phyloP scores from a whole-genome alignment of 805 yeast species.

The Priceomyces haplophilus region DNA sequence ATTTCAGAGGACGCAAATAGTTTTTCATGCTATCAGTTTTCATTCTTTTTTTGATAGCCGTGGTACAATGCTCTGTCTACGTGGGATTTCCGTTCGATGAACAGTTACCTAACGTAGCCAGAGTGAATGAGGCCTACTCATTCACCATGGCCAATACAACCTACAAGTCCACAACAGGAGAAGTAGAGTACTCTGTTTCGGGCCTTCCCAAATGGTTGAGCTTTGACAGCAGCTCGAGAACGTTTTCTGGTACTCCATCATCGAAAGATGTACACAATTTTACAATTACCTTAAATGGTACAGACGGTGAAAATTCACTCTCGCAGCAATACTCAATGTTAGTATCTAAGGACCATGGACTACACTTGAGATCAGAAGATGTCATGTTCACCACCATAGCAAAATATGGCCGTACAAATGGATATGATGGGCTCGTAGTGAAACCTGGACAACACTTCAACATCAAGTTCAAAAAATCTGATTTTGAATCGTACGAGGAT shows the following conservation, averaged over 20 bases:
- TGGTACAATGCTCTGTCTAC: constrained; percentile 44
- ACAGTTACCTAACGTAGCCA: constrained; percentile 87
- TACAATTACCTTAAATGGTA: constrained; percentile 56
- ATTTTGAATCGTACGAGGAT: constrained; percentile 48
- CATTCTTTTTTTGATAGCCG: constrained; percentile 2
- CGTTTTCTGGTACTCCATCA: constrained; percentile 68
- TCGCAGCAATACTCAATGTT: constrained; percentile 55
- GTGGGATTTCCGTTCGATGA: constrained; percentile 74
- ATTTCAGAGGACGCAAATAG: not conserved
- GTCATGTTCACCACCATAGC: constrained; percentile 53
- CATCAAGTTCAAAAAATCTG: constrained; percentile 57
- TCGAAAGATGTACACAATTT: constrained; percentile 39
- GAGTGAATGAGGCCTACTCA: constrained; percentile 56
- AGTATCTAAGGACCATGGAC: constrained; percentile 56
- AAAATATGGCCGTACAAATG: constrained; percentile 72
- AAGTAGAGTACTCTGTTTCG: constrained; percentile 54
- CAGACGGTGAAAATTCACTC: constrained; percentile 43
- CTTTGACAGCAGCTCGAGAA: constrained; percentile 60
- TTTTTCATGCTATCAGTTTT: constrained; percentile 1
- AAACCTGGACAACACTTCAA: constrained; percentile 65
- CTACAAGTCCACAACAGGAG: constrained; percentile 41
- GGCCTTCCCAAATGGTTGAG: constrained; percentile 75
- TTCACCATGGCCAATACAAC: constrained; percentile 74
- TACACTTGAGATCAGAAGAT: constrained; percentile 42
- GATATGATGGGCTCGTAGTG: constrained; percentile 68